phyloP scores from a whole-genome alignment of 2,329 filamentous ascomycete species.

The Stachybotrys chartarum region DNA sequence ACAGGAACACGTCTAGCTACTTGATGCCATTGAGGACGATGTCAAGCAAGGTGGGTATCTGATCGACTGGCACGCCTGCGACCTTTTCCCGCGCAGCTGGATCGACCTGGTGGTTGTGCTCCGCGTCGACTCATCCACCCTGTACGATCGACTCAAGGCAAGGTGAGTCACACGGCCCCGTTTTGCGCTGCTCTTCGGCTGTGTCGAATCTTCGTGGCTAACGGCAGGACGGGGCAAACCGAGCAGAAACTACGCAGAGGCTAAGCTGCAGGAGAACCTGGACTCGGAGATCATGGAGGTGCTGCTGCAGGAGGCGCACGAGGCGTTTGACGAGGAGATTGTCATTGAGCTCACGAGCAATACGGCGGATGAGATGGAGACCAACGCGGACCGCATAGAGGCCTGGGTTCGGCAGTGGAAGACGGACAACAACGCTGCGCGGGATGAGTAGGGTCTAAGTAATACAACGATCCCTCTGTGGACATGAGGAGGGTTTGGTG shows the following conservation, averaged over 20 bases:
- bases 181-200: no score
- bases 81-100: conserved; percentile 88
- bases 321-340: conserved; percentile 79
- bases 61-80: conserved; percentile 97
- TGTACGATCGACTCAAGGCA: conserved; percentile 76
- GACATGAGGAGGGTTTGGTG: no score
- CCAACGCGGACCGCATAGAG: conserved; percentile 77
- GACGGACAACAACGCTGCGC: conserved; percentile 39
- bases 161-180: conserved; percentile 40
- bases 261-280: conserved; percentile 91
- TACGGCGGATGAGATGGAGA: conserved; percentile 75
- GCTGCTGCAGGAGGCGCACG: conserved; percentile 79
- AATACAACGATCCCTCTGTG: no score
- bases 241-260: conserved; percentile 67
- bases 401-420: conserved; percentile 80
- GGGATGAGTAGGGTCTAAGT: background rate
- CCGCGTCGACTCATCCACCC: conserved; percentile 67
- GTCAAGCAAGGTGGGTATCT: conserved; percentile 73
- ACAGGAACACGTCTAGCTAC: conserved; percentile 44
- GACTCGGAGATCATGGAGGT: conserved; percentile 98
- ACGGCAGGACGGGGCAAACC: background rate
- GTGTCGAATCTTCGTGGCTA: no score
- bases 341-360: conserved; percentile 86
- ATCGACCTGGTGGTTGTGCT: conserved; percentile 93
- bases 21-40: conserved; percentile 84